These are phyloP conservation scores for Tolypocladium ophioglossoides DNA, from an alignment of 2,329 filamentous ascomycete genomes.

Conservation along the genomic window DNA sequence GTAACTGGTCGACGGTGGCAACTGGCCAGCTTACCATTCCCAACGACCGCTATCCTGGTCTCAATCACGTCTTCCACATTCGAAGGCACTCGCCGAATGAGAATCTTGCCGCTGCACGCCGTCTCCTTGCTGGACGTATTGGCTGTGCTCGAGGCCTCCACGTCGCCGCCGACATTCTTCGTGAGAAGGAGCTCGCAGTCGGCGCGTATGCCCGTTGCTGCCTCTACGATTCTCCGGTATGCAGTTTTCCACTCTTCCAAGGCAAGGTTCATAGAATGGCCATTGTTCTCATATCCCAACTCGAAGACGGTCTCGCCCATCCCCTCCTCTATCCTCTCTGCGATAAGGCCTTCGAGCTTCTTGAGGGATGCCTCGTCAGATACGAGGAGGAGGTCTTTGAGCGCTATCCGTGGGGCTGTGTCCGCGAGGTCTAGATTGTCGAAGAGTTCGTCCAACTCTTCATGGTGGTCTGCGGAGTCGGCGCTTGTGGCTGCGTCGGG, in stretches of 20 bases:
- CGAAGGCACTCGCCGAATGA: conserved; percentile 65
- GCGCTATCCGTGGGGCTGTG: conserved; percentile 50
- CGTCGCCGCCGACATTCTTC: conserved; percentile 73
- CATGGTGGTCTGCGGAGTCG: conserved; percentile 43
- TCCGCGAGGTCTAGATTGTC: conserved; percentile 79
- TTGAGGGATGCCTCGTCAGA: conserved; percentile 48
- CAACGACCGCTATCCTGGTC: conserved; percentile 91
- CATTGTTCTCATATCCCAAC: conserved; percentile 81
- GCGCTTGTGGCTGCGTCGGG: conserved; percentile 17
- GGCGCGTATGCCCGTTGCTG: conserved; percentile 54
- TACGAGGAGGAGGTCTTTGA: conserved; percentile 68
- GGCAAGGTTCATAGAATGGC: conserved; percentile 70
- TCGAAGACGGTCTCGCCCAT: conserved; percentile 88
- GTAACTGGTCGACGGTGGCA: background rate
- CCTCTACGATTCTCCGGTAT: conserved; percentile 52
- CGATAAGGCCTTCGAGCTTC: conserved; percentile 55
- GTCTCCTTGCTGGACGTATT: conserved; percentile 53
- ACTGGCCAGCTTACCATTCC: conserved; percentile 53
- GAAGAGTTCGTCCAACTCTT: conserved; percentile 86
- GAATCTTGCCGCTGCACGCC: conserved; percentile 72
- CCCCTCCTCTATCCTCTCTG: conserved; percentile 65
- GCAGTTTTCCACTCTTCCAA: conserved; percentile 67
- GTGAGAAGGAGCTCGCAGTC: conserved; percentile 78
- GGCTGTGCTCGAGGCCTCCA: conserved; percentile 53
- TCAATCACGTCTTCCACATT: conserved; percentile 84